phyloP scores from a whole-genome alignment of 1,139 yeast species.

The Kluyveromyces sp. region DNA sequence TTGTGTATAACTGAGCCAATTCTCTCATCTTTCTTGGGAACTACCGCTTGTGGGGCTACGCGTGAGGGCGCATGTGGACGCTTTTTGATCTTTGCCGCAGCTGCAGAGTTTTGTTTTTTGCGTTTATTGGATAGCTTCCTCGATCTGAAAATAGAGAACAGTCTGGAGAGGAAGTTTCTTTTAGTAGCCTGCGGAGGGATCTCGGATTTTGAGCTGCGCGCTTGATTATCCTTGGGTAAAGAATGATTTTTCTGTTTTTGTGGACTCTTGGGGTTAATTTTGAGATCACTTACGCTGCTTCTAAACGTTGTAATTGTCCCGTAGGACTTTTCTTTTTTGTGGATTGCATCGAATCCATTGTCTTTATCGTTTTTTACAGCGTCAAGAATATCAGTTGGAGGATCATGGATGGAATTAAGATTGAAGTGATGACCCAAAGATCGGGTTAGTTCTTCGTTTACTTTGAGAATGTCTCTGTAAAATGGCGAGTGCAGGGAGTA shows the following conservation, averaged over 20 bases:
- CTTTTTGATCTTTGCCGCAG: not conserved
- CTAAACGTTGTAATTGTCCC: slow-evolving; percentile 30
- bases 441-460: slow-evolving; percentile 15
- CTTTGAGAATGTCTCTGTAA: slow-evolving; percentile 11
- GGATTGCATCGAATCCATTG: slow-evolving; percentile 8
- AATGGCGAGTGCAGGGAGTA: slow-evolving; percentile 22
- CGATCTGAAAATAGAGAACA: slow-evolving; percentile 7
- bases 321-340: slow-evolving; percentile 22
- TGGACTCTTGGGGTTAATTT: slow-evolving; percentile 8
- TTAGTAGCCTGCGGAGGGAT: not conserved
- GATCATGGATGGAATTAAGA: not conserved
- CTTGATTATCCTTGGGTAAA: slow-evolving; percentile 13
- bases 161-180: slow-evolving; percentile 1
- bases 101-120: slow-evolving; percentile 5
- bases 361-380: slow-evolving; percentile 2
- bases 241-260: slow-evolving; percentile 1
- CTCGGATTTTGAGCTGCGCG: slow-evolving; percentile 14
- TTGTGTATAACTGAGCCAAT: slow-evolving; percentile 5
- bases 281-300: slow-evolving; percentile 25
- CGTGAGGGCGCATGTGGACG: not conserved
- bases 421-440: slow-evolving; percentile 10
- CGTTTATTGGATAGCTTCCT: slow-evolving; percentile 3
- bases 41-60: not conserved
- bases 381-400: slow-evolving; percentile 2
- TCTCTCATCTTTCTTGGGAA: not conserved